phyloP scores from a whole-genome alignment of 441 rosid species.

The Pelargonium myrrhifolium region DNA sequence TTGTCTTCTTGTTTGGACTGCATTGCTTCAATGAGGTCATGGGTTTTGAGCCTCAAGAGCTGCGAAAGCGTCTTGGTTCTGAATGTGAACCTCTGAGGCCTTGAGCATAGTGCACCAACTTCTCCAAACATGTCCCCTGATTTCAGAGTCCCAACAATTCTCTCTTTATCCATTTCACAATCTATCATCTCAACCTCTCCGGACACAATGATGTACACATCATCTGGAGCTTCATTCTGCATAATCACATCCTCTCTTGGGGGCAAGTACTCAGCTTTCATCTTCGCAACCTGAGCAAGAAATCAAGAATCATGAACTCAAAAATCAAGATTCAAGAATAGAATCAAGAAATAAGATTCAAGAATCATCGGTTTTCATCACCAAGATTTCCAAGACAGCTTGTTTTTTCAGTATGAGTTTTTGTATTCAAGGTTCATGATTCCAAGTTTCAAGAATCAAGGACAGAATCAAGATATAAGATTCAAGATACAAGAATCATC shows the following conservation, averaged over 20 bases:
- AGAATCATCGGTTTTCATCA: too few relatives aligned
- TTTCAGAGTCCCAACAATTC: constrained; percentile 42
- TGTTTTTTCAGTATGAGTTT: too few relatives aligned
- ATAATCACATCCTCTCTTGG: constrained; percentile 59
- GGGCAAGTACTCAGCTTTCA: constrained; percentile 66
- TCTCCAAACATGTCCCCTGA: constrained; percentile 81
- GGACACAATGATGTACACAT: constrained; percentile 55
- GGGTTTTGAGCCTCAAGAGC: constrained; percentile 62
- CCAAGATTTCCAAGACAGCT: too few relatives aligned
- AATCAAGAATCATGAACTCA: background rate
- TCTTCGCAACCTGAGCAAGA: constrained; percentile 42
- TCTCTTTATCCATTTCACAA: constrained; percentile 50
- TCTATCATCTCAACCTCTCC: constrained; percentile 60
- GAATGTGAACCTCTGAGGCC: constrained; percentile 57
- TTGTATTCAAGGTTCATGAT: too few relatives aligned
- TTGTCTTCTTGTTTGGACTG: constrained; percentile 58
- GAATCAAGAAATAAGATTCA: too few relatives aligned
- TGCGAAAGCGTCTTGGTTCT: constrained; percentile 74
- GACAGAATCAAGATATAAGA: too few relatives aligned
- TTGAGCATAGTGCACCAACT: constrained; percentile 67
- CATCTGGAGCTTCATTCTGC: constrained; percentile 57
- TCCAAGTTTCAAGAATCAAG: too few relatives aligned
- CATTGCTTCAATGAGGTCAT: constrained; percentile 55
- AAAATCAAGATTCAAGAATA: too few relatives aligned
- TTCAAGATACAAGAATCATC: too few relatives aligned